A percentile compares a stretch with the other conserved stretches of the same genome.
Evolutionary conservation across 208 protist genomes (phyloP).

Genomic region (Trichomonas vaginalis): DNA sequence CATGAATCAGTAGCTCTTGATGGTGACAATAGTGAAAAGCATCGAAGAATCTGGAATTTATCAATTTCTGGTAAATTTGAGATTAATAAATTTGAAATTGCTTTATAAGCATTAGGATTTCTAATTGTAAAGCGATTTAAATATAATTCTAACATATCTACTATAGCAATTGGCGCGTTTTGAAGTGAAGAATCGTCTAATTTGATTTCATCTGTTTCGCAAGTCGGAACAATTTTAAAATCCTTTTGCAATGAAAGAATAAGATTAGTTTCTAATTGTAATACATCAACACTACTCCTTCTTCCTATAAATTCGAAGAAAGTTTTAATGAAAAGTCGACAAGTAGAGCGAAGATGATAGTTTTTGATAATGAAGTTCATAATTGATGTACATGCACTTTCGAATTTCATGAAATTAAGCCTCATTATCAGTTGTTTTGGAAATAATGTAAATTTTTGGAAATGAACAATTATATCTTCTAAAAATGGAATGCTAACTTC

Average conservation of each 20-base stretch:
- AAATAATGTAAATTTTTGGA: no score
- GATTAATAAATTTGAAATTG: background rate
- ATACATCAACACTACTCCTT: background rate
- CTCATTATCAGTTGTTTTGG: no score
- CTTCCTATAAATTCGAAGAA: background rate
- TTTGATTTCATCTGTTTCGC: background rate
- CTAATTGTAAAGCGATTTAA: background rate
- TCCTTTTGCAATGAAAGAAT: background rate
- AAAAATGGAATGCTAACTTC: no score
- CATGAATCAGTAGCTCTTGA: background rate
- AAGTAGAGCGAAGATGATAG: no score
- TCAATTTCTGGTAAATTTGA: background rate
- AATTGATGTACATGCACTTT: no score
- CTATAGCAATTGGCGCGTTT: background rate
- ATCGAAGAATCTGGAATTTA: background rate
- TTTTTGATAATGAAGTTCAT: no score
- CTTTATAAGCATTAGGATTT: background rate
- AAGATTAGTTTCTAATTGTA: background rate
- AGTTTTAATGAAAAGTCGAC: no score
- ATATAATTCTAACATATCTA: background rate
- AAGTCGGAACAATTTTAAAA: background rate
- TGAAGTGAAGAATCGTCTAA: background rate
- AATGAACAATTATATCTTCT: no score
- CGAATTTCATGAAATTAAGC: no score
- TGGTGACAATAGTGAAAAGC: background rate